These are phyloP conservation scores for Xylaria sp. DNA, from an alignment of 2,329 filamentous ascomycete genomes.

Conservation along the genomic window DNA sequence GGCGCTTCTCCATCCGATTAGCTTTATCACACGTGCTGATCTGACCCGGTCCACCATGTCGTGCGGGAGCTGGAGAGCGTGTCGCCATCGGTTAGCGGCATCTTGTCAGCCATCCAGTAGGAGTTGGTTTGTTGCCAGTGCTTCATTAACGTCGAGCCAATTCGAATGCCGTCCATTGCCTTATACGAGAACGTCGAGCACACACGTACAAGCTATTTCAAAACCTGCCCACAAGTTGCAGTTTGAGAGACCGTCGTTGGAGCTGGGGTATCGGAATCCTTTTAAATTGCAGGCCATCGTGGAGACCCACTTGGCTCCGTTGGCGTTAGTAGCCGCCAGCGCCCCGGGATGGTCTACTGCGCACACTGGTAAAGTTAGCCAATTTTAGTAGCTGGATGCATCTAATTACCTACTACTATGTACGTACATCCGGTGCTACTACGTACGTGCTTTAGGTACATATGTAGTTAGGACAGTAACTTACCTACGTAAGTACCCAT, in stretches of 20 bases:
- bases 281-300: not conserved
- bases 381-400: not conserved
- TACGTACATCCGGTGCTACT: too few relatives aligned
- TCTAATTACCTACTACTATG: not conserved
- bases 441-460: too few relatives aligned
- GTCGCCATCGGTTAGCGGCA: not conserved
- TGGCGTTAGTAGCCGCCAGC: not conserved
- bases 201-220: not conserved
- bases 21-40: not conserved
- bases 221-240: not conserved
- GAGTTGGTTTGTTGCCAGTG: not conserved
- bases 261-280: not conserved
- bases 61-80: not conserved
- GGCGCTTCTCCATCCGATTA: not conserved
- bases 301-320: not conserved
- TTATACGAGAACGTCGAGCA: not conserved
- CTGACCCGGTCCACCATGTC: not conserved
- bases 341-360: not conserved
- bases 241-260: not conserved
- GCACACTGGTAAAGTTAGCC: too few relatives aligned
- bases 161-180: not conserved
- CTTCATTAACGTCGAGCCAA: not conserved
- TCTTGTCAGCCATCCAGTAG: not conserved
- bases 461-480: too few relatives aligned
- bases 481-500: too few relatives aligned